A percentile compares a stretch with the other conserved stretches of the same genome.
Evolutionary conservation across 1,284 basidiomycete genomes (phyloP).

Genomic region (Puccinia novopanici): DNA sequence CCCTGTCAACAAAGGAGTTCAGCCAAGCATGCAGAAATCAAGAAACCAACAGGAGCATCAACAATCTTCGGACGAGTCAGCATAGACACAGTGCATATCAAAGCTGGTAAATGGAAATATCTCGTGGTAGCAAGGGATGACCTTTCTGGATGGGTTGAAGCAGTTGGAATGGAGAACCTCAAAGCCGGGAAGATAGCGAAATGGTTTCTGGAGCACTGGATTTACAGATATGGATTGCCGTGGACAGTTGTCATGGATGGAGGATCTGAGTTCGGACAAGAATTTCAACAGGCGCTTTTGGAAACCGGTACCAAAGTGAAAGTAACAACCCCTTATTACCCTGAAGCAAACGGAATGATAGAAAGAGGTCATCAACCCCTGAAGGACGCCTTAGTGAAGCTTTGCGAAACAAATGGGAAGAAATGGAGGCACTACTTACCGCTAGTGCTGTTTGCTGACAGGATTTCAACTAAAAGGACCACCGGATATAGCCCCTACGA

Average conservation of each 20-base stretch:
- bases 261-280: neutral
- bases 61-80: neutral
- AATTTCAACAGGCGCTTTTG: neutral
- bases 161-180: neutral
- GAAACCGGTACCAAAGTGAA: neutral
- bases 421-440: slow-evolving; percentile 8
- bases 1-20: slow-evolving; percentile 4
- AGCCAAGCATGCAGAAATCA: neutral
- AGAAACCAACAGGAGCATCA: neutral
- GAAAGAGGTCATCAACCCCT: neutral
- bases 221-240: neutral
- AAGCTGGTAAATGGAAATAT: no score
- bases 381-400: no score
- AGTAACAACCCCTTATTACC: neutral
- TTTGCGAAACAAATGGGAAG: neutral
- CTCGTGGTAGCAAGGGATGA: no score
- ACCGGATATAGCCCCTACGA: no score
- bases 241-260: neutral
- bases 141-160: slow-evolving; percentile 13
- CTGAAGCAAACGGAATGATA: no score
- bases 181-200: no score
- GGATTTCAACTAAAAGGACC: no score
- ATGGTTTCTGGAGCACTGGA: neutral
- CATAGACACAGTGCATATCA: no score
- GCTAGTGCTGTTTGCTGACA: neutral